Base-by-base conservation (phyloP, 1,284 basidiomycete genomes). In the Sphagnurus paluster region DNA sequence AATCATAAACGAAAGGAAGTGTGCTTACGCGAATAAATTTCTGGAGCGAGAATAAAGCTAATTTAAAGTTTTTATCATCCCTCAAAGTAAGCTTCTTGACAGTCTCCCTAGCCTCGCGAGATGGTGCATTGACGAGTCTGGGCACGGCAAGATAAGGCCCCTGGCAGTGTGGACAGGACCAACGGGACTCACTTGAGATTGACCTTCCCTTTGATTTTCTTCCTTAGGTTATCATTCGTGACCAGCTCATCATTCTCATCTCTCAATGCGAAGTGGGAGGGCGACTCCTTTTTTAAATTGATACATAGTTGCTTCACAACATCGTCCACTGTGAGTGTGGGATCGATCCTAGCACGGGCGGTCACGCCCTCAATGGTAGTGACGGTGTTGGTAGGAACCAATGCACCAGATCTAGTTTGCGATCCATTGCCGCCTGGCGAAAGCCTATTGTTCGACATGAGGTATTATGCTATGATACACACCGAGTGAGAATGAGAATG, bases 231-330 rank as follows among this genome's bases (percentile, higher is more conserved):
- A 52, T 91, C 87, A 60, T 93, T 91, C 20, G 93, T 96, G n/a
- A 98, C 86, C 38, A 98, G 70, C 58, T 90, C 88, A 55, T 93
- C 90, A 21, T 76, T 80, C 56, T 94, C 90, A 60, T 97, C 93
- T 56, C 95, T 76, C 47, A 98, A 67, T 1, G 93, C 91, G 59
- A 87, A 94, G 49, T 91, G 76, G 3, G 82, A 79, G 10, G 90
- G 82, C 0, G 90, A 82, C 44, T 94, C 92, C 51, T 84, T 83
- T 60, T 88, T 87, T 56, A 98, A 72, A 63, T 89, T 90, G 53
- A 84, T 68, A 57, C 87, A 90, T 11, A 91, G 75, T 60, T 90
- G 88, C 41, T 79, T 80, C 39, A 91, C 77, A 44, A 91, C 88
- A 61, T 91, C 88, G 47, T 86, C 82, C 46, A 89, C 88, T 0